Conservation (phyloP, 257 asterid species). For the Ehretia macrophylla region DNA sequence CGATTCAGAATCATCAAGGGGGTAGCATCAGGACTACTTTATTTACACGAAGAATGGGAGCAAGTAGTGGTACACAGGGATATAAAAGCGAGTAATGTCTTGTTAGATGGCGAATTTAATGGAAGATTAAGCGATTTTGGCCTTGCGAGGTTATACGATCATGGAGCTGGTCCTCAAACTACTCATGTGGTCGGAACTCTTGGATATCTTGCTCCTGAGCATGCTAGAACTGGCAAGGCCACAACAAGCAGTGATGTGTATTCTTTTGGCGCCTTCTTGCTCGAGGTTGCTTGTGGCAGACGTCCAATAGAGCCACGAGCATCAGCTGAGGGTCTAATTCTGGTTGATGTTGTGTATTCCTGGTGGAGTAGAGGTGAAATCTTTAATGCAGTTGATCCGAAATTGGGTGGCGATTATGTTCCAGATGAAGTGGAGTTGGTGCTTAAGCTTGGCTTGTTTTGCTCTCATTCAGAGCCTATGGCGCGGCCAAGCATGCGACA, state of each 20-base stretch:
- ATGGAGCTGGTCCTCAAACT: conserved; percentile 15
- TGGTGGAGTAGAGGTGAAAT: too few relatives aligned
- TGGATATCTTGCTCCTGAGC: conserved; percentile 74
- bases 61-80: background rate
- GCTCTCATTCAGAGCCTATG: too few relatives aligned
- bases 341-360: too few relatives aligned
- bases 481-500: too few relatives aligned
- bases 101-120: conserved; percentile 18
- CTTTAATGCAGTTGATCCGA: too few relatives aligned
- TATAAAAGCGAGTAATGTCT: conserved; percentile 9
- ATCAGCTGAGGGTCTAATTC: too few relatives aligned
- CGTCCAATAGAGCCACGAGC: too few relatives aligned
- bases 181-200: conserved; percentile 68
- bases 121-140: conserved; percentile 24
- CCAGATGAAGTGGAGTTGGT: too few relatives aligned
- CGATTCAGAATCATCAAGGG: background rate
- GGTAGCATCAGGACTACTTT: background rate
- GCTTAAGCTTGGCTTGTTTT: too few relatives aligned
- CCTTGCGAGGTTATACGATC: conserved; percentile 20
- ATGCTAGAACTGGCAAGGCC: conserved; percentile 52
- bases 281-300: too few relatives aligned
- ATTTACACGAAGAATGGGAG: background rate
- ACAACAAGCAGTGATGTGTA: conserved; percentile 57
- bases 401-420: too few relatives aligned
- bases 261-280: conserved; percentile 58